Evolutionary conservation across 1,284 basidiomycete species (phyloP), one percentile per base, ranked within the genome.

Genomic region (Austroboletus rostrupii): DNA sequence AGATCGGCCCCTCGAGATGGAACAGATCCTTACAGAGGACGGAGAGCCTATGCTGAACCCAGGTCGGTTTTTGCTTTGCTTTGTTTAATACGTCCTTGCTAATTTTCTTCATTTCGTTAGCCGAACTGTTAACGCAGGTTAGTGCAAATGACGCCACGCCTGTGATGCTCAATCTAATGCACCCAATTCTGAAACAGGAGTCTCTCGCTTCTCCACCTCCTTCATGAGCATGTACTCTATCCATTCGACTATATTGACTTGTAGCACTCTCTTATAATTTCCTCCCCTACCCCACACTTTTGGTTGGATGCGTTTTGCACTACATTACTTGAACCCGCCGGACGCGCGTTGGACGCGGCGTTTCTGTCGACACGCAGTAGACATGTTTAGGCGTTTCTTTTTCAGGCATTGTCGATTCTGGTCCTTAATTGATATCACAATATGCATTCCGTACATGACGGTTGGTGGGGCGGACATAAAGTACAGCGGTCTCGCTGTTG

Each of bases 11-110:
- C 68, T 68, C 41, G 70, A 71, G 19, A 72, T 76, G 72, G 77
- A 77, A 49, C 73, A 78, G 54, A 75, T 81, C 56, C 67, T 81
- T 14, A 79, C 79, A 3, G 81, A 82, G 57, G 79, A 82, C 57
- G 79, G 78, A 14, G 80, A 80, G 59, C 76, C 79, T 11, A 84
- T 85, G 79, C 65, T 85, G 52, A 81, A 83, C 61, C 79, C 83
- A 66, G 80, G 81, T 83, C 45, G 26, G 76, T 58, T 40, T 33
- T 28, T 13, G 35, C 12, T 53, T 19, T 26, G 35, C 12, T 53
- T 19, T 26, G 42, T 49, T 7, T 31, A 13, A 12, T 17, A 11
- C 3, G 5, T 39, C 10, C 36, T 43, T 23, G 26, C 12, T 11
- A 13, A 28, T 37, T 52, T 33, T 60, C 33, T 16, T 39, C 5